Evolutionary conservation across 768 basidiomycete genomes (phyloP).

Genomic region (Paxillus rubicundulus): DNA sequence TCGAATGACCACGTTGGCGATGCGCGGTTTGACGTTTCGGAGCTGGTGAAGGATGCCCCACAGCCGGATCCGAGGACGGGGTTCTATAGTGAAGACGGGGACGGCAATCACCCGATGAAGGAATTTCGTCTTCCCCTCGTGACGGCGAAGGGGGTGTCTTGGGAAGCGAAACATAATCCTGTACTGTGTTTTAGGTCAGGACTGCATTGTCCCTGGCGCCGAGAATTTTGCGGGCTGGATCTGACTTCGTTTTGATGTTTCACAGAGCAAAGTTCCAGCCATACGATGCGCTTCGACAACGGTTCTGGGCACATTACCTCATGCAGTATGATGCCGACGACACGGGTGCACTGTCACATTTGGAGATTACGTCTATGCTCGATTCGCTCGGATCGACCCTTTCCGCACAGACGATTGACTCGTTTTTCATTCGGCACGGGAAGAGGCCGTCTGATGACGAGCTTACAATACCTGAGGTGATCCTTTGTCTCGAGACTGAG

Average conservation of each 20-base stretch:
- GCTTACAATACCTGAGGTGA: slow-evolving; percentile 73
- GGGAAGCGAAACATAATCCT: slow-evolving; percentile 75
- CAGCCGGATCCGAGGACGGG: slow-evolving; percentile 59
- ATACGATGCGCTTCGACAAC: slow-evolving; percentile 85
- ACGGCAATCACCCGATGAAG: slow-evolving; percentile 53
- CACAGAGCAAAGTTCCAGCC: slow-evolving; percentile 90
- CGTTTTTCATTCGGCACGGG: slow-evolving; percentile 73
- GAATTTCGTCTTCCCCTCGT: slow-evolving; percentile 66
- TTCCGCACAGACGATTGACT: slow-evolving; percentile 69
- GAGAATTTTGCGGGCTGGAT: neutral
- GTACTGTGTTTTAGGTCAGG: slow-evolving; percentile 61
- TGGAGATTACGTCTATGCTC: slow-evolving; percentile 92
- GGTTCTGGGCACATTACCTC: slow-evolving; percentile 88
- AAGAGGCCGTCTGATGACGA: slow-evolving; percentile 67
- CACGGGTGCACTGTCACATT: slow-evolving; percentile 64
- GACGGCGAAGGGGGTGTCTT: slow-evolving; percentile 59
- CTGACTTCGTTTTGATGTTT: neutral
- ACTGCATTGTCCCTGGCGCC: slow-evolving; percentile 3
- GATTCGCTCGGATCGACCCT: slow-evolving; percentile 96
- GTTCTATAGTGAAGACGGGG: slow-evolving; percentile 37
- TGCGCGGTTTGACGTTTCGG: slow-evolving; percentile 63
- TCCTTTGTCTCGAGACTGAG: slow-evolving; percentile 85
- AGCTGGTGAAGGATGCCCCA: slow-evolving; percentile 66
- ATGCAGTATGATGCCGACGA: slow-evolving; percentile 91
- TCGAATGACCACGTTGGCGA: slow-evolving; percentile 90